phyloP scores from a whole-genome alignment of 2,329 filamentous ascomycete species.

The Diaporthe sp. region DNA sequence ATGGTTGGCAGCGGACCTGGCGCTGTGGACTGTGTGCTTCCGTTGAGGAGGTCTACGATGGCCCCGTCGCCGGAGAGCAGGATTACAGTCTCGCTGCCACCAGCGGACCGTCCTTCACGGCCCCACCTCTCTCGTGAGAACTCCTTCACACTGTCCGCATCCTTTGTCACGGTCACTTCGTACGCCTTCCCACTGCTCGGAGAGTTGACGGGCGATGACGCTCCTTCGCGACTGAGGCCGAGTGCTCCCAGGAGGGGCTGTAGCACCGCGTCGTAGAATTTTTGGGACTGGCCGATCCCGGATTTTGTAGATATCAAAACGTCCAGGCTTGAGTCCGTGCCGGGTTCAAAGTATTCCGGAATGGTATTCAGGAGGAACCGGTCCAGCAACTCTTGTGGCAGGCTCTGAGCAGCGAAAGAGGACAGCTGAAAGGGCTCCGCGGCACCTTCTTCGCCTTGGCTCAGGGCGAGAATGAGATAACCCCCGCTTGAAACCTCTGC shows the following conservation, averaged over 20 bases:
- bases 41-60: constrained; percentile 84
- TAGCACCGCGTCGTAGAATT: constrained; percentile 68
- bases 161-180: constrained; percentile 75
- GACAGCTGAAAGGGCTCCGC: constrained; percentile 45
- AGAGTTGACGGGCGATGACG: constrained; percentile 33
- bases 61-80: constrained; percentile 92
- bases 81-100: constrained; percentile 65
- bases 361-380: constrained; percentile 51
- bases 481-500: constrained; percentile 26
- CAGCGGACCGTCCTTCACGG: constrained; percentile 58
- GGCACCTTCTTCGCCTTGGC: constrained; percentile 48
- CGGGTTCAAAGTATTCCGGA: constrained; percentile 50
- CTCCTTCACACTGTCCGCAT: constrained; percentile 71
- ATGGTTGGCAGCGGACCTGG: constrained; percentile 56
- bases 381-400: constrained; percentile 54
- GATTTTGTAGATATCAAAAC: constrained; percentile 77
- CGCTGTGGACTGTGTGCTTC: constrained; percentile 50
- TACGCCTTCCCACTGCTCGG: background rate
- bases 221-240: constrained; percentile 47
- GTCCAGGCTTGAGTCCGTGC: constrained; percentile 58
- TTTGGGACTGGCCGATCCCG: constrained; percentile 68
- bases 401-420: constrained; percentile 46
- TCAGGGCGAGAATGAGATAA: constrained; percentile 55
- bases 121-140: constrained; percentile 63
- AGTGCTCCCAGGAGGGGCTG: constrained; percentile 65